These are phyloP conservation scores for Metschnikowia lochheadii DNA, from an alignment of 805 yeast species.

Conservation along the genomic window DNA sequence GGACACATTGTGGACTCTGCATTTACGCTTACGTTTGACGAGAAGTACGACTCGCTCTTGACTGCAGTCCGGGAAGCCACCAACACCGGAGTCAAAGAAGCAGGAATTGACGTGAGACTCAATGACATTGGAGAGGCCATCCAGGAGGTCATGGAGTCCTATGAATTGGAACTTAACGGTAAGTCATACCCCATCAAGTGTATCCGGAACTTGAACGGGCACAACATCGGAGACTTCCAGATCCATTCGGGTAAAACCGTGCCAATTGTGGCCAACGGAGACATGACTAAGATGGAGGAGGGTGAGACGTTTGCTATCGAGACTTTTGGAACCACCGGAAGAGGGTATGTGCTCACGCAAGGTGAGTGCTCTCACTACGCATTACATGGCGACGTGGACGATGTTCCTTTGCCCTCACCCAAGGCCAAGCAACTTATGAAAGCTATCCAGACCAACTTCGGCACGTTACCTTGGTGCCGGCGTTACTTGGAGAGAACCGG, in stretches of 20 bases:
- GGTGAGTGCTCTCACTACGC: conserved; percentile 98
- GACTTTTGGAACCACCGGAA: conserved; percentile 96
- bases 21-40: conserved; percentile 84
- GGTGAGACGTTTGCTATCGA: conserved; percentile 98
- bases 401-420: conserved; percentile 46
- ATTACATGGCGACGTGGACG: conserved; percentile 44
- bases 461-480: conserved; percentile 95
- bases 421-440: conserved; percentile 67
- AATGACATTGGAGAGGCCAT: conserved; percentile 95
- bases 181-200: conserved; percentile 80
- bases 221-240: conserved; percentile 74
- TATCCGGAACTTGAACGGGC: conserved; percentile 92
- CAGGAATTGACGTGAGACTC: conserved; percentile 93
- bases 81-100: conserved; percentile 84
- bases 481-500: conserved; percentile 89
- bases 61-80: conserved; percentile 91
- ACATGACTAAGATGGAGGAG: conserved; percentile 96
- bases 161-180: conserved; percentile 89
- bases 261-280: conserved; percentile 92
- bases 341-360: conserved; percentile 77
- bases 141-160: conserved; percentile 96
- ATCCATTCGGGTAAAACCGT: conserved; percentile 96
- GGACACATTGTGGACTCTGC: conserved; percentile 95
- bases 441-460: conserved; percentile 76
- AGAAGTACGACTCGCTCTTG: conserved; percentile 73